Evolutionary conservation across 768 basidiomycete species (phyloP).

Genomic region (Termitomyces sp.): DNA sequence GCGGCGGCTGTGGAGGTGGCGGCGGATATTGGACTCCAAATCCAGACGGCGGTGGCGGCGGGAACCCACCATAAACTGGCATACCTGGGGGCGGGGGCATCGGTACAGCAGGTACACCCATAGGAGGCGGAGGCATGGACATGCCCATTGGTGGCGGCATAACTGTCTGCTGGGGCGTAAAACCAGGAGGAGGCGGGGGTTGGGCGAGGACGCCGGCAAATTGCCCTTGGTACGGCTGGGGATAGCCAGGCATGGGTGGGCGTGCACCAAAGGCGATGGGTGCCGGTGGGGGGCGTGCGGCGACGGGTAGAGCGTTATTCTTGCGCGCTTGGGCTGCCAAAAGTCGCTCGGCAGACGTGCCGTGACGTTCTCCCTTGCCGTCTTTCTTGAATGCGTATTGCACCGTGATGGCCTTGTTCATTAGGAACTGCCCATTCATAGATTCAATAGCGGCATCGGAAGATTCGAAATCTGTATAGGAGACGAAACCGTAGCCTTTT

Average conservation of each 20-base stretch:
- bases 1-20: conserved; percentile 39
- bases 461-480: conserved; percentile 96
- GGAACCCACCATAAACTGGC: conserved; percentile 48
- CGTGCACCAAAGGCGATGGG: conserved; percentile 65
- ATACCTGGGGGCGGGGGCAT: conserved; percentile 27
- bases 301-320: conserved; percentile 85
- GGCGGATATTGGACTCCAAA: conserved; percentile 49
- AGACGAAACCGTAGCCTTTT: conserved; percentile 97
- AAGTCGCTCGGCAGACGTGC: conserved; percentile 93
- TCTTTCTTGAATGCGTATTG: conserved; percentile 99
- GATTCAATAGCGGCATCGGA: conserved; percentile 95
- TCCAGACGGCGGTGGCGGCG: conserved; percentile 65
- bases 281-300: conserved; percentile 70
- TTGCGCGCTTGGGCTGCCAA: conserved; percentile 94
- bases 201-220: conserved; percentile 86
- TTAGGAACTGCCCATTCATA: conserved; percentile 96
- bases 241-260: conserved; percentile 66
- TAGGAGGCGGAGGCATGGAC: conserved; percentile 28
- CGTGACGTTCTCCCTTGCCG: conserved; percentile 96
- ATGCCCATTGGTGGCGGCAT: conserved; percentile 46
- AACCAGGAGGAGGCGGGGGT: conserved; percentile 79
- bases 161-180: conserved; percentile 68
- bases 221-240: conserved; percentile 85
- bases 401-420: conserved; percentile 97
- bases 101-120: conserved; percentile 23